phyloP scores from a whole-genome alignment of 2,329 filamentous ascomycete genomes.

The Hymenoscyphus infarciens region DNA sequence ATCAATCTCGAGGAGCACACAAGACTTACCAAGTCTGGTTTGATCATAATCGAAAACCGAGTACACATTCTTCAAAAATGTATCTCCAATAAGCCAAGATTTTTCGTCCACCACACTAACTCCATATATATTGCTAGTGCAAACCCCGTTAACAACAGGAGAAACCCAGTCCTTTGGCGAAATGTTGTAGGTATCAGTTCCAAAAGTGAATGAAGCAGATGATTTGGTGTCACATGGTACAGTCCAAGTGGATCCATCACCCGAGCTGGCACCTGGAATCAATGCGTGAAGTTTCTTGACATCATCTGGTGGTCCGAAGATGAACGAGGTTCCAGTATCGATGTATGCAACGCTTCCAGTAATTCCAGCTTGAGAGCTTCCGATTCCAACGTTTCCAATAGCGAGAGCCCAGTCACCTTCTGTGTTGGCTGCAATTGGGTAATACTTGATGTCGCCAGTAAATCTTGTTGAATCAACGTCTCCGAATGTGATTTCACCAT shows the following conservation, averaged over 20 bases:
- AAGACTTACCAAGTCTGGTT: conserved; percentile 54
- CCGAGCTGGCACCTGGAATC: conserved; percentile 54
- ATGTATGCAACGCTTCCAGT: conserved; percentile 62
- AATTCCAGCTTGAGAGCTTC: conserved; percentile 52
- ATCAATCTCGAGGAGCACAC: not conserved
- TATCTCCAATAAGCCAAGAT: conserved; percentile 78
- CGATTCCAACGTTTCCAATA: conserved; percentile 61
- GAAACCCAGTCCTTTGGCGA: conserved; percentile 67
- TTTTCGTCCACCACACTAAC: conserved; percentile 57
- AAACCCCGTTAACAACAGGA: conserved; percentile 40
- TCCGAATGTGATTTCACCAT: conserved; percentile 77
- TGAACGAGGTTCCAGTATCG: conserved; percentile 79
- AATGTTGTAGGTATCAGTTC: conserved; percentile 62
- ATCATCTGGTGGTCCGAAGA: conserved; percentile 66
- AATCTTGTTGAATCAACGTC: conserved; percentile 63
- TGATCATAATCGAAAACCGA: conserved; percentile 76
- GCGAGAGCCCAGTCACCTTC: conserved; percentile 69
- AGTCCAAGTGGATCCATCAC: conserved; percentile 60
- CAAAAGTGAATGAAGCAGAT: conserved; percentile 63
- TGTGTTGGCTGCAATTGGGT: conserved; percentile 45
- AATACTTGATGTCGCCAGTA: conserved; percentile 66
- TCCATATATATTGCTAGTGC: conserved; percentile 72
- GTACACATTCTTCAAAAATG: conserved; percentile 89
- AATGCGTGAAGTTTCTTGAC: conserved; percentile 64
- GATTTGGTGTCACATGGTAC: conserved; percentile 69